A percentile compares a stretch with the other conserved stretches of the same genome.
phyloP scores from a whole-genome alignment of 306 rosid genomes.

The Quercus ilex region DNA sequence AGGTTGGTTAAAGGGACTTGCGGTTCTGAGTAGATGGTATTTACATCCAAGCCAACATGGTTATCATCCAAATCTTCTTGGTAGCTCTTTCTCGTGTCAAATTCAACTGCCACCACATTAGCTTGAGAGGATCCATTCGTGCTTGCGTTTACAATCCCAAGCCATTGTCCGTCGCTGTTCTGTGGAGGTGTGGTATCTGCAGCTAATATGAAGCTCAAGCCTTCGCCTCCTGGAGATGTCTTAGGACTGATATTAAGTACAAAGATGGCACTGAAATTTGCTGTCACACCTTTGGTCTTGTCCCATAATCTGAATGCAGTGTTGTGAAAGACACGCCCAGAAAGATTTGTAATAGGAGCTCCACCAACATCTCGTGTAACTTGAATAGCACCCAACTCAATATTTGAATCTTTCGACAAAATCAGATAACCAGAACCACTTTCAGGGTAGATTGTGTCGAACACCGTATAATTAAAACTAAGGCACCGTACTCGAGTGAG shows the following conservation, averaged over 20 bases:
- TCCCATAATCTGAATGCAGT: conserved; percentile 26
- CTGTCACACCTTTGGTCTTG: conserved; percentile 17
- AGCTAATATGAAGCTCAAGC: conserved; percentile 44
- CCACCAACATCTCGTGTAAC: conserved; percentile 35
- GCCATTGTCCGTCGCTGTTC: conserved; percentile 3
- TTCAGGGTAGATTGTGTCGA: conserved; percentile 1
- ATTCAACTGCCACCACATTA: conserved; percentile 56
- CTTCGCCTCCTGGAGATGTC: conserved; percentile 41
- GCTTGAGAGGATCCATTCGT: conserved; percentile 47
- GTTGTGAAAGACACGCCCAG: conserved; percentile 28
- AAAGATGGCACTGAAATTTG: conserved; percentile 39
- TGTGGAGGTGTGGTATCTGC: conserved; percentile 25
- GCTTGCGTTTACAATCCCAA: neutral
- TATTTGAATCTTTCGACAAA: conserved; percentile 9
- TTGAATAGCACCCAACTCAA: conserved; percentile 32
- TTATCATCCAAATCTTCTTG: conserved; percentile 39
- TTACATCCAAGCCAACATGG: conserved; percentile 21
- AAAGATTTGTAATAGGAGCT: rapidly evolving
- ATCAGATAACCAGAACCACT: neutral
- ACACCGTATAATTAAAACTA: conserved; percentile 26
- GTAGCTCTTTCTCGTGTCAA: conserved; percentile 59
- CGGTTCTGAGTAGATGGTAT: conserved; percentile 43
- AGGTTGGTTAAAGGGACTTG: conserved; percentile 22
- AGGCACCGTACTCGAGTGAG: conserved; percentile 17
- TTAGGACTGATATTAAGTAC: conserved; percentile 8